Evolutionary conservation across 495 filamentous ascomycete species (phyloP).

Genomic region (Penicillium arizonense): DNA sequence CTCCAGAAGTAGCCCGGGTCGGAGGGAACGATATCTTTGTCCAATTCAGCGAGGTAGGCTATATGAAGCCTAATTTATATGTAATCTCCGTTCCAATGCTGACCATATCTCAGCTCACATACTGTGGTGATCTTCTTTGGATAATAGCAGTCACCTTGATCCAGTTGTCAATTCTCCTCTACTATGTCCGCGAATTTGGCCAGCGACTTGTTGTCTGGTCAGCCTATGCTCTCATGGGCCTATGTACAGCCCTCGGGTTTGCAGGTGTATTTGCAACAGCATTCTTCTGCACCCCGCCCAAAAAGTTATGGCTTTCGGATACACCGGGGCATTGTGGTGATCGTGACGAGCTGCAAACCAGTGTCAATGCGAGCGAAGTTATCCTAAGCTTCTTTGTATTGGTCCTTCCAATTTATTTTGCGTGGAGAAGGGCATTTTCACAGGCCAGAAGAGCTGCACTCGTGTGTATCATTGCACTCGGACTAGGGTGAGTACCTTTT

Average conservation of each 20-base stretch:
- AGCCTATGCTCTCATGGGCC: slow-evolving; percentile 8
- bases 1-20: slow-evolving; percentile 10
- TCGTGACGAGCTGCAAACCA: slow-evolving; percentile 12
- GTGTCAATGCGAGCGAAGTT: slow-evolving; percentile 7
- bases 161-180: slow-evolving; percentile 21
- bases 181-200: slow-evolving; percentile 17
- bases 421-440: slow-evolving; percentile 9
- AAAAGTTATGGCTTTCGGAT: slow-evolving; percentile 13
- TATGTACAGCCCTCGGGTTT: slow-evolving; percentile 15
- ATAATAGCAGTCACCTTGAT: slow-evolving; percentile 11
- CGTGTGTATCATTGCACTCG: slow-evolving; percentile 8
- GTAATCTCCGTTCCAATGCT: neutral
- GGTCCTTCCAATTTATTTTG: slow-evolving; percentile 3
- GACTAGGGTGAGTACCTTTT: slow-evolving; percentile 10
- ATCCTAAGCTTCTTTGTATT: slow-evolving; percentile 17
- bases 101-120: slow-evolving; percentile 18
- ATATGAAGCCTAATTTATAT: neutral
- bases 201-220: slow-evolving; percentile 6
- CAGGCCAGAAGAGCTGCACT: slow-evolving; percentile 5
- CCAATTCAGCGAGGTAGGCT: slow-evolving; percentile 14
- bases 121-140: slow-evolving; percentile 20
- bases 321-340: slow-evolving; percentile 13
- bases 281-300: slow-evolving; percentile 17
- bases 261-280: slow-evolving; percentile 17
- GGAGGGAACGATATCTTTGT: slow-evolving; percentile 14